Percentiles rank a stretch among this genome's conserved stretches.
These are phyloP conservation scores for Xerophyta viscosa DNA, from an alignment of 106 monocot species.

Conservation along the genomic window DNA sequence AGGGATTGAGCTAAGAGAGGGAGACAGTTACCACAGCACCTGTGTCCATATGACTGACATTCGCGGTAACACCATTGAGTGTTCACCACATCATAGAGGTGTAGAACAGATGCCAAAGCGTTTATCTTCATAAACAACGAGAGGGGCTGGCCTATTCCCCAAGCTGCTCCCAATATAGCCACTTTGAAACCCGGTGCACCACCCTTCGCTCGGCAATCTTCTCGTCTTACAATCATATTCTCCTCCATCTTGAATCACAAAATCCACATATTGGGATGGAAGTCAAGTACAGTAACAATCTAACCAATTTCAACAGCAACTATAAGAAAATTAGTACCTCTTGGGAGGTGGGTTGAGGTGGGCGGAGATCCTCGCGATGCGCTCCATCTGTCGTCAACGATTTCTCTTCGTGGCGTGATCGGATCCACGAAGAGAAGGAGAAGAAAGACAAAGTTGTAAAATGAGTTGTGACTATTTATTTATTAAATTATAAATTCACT, in stretches of 20 bases:
- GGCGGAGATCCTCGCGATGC: conserved; percentile 37
- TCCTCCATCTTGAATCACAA: conserved; percentile 3
- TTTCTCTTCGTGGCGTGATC: not conserved
- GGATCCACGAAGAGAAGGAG: not conserved
- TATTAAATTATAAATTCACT: not conserved
- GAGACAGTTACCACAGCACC: conserved; percentile 27
- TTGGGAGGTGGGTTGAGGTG: conserved; percentile 26
- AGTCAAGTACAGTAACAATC: too few relatives aligned
- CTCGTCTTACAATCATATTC: conserved; percentile 12
- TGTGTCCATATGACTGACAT: conserved; percentile 49
- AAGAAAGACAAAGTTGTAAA: not conserved
- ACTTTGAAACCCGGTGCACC: conserved; percentile 44
- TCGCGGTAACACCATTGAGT: conserved; percentile 36
- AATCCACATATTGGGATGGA: not conserved
- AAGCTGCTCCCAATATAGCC: conserved; percentile 32
- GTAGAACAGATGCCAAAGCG: conserved; percentile 30
- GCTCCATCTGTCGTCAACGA: conserved; percentile 17
- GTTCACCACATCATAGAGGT: conserved; percentile 48
- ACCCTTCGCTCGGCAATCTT: conserved; percentile 26
- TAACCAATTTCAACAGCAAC: too few relatives aligned
- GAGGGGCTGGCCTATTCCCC: conserved; percentile 40
- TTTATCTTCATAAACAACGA: conserved; percentile 48
- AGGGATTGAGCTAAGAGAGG: too few relatives aligned
- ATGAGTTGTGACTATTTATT: not conserved
- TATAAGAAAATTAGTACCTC: conserved; percentile 8